Percentiles rank a stretch among this genome's conserved stretches.
Evolutionary conservation across 495 filamentous ascomycete species (phyloP).

Genomic region (Polyplosphaeria fusca): DNA sequence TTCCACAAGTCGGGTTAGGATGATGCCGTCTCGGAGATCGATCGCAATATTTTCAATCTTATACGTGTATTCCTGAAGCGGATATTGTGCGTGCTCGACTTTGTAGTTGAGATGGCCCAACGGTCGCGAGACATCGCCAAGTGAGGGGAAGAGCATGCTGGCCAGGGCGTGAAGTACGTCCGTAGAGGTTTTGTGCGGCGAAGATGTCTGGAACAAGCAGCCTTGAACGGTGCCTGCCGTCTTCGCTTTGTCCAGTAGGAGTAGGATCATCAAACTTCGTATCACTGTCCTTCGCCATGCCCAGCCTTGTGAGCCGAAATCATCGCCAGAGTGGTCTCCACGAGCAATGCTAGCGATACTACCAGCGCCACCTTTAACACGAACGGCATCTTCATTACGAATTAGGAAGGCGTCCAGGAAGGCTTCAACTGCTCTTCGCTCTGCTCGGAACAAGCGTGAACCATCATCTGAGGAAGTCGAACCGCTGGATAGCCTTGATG

Average conservation of each 20-base stretch:
- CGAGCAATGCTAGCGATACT: constrained; percentile 33
- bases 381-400: constrained; percentile 54
- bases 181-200: constrained; percentile 55
- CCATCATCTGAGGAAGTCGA: constrained; percentile 29
- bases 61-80: constrained; percentile 59
- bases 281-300: constrained; percentile 56
- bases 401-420: constrained; percentile 61
- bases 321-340: constrained; percentile 33
- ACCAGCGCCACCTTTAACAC: constrained; percentile 30
- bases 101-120: constrained; percentile 57
- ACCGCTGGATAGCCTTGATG: constrained; percentile 26
- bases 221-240: constrained; percentile 37
- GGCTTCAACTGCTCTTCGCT: constrained; percentile 46
- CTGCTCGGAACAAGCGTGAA: constrained; percentile 30
- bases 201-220: constrained; percentile 50
- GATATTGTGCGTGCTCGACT: constrained; percentile 53
- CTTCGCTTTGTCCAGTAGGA: constrained; percentile 57
- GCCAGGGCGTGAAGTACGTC: constrained; percentile 53
- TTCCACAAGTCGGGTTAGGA: constrained; percentile 60
- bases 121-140: constrained; percentile 55
- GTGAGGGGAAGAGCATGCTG: constrained; percentile 55
- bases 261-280: constrained; percentile 59
- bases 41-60: constrained; percentile 59
- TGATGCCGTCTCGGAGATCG: constrained; percentile 63
- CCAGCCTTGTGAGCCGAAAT: constrained; percentile 45